Conservation (phyloP, 2,329 filamentous ascomycete species). For the Talaromyces marneffei region DNA sequence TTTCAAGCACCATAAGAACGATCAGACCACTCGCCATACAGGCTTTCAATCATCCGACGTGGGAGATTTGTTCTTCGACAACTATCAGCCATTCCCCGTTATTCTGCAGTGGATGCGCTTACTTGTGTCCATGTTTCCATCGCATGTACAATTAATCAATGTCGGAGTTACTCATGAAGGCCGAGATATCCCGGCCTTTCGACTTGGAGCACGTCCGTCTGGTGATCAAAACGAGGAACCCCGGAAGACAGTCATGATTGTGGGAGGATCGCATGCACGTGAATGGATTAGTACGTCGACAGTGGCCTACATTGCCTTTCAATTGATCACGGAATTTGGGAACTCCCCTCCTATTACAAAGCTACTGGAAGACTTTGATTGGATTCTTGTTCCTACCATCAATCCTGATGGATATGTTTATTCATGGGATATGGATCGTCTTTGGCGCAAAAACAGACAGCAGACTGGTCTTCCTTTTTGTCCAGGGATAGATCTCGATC, state of each 20-base stretch:
- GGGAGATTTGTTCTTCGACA: constrained; percentile 74
- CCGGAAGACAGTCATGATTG: constrained; percentile 73
- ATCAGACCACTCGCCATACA: neutral
- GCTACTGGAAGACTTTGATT: constrained; percentile 76
- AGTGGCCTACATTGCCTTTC: constrained; percentile 86
- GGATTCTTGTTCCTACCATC: constrained; percentile 78
- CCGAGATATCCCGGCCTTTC: constrained; percentile 75
- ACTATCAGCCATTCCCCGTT: constrained; percentile 84
- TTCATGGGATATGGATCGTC: constrained; percentile 81
- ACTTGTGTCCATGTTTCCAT: constrained; percentile 82
- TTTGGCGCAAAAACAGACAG: constrained; percentile 92
- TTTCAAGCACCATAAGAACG: constrained; percentile 19
- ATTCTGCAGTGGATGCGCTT: constrained; percentile 89
- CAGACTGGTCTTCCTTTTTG: constrained; percentile 77
- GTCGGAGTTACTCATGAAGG: constrained; percentile 87
- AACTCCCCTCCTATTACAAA: constrained; percentile 65
- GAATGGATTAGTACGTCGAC: constrained; percentile 96
- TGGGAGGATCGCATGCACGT: constrained; percentile 82
- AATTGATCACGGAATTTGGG: constrained; percentile 74
- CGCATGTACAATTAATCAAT: constrained; percentile 64
- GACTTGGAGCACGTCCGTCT: constrained; percentile 60
- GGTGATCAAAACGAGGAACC: constrained; percentile 38
- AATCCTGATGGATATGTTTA: constrained; percentile 96
- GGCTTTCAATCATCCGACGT: constrained; percentile 24
- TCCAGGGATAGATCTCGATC: constrained; percentile 81